A percentile compares a stretch with the other conserved stretches of the same genome.
These are phyloP conservation scores for Lasiodiplodia theobromae DNA, from an alignment of 2,329 filamentous ascomycete genomes.

Conservation along the genomic window DNA sequence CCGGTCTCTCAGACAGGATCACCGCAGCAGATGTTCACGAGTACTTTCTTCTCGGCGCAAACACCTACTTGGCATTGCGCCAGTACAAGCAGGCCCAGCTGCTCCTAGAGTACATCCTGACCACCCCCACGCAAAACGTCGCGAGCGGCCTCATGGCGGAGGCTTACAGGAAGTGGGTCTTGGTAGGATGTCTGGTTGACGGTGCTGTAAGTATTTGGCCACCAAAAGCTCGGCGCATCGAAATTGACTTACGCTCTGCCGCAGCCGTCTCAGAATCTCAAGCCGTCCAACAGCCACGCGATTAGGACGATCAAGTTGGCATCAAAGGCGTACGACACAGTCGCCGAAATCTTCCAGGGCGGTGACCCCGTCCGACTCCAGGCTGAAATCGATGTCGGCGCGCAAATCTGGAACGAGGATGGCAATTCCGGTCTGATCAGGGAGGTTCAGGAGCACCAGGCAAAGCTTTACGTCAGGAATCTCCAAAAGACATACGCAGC, in stretches of 20 bases:
- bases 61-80: slow-evolving; percentile 54
- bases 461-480: slow-evolving; percentile 76
- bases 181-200: slow-evolving; percentile 75
- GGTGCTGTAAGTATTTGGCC: slow-evolving; percentile 62
- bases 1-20: slow-evolving; percentile 64
- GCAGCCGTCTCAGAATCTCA: slow-evolving; percentile 60
- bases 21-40: slow-evolving; percentile 61
- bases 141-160: slow-evolving; percentile 83
- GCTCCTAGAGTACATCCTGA: slow-evolving; percentile 61
- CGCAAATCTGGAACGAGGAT: slow-evolving; percentile 71
- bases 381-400: slow-evolving; percentile 67
- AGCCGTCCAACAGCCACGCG: slow-evolving; percentile 60
- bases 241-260: not conserved
- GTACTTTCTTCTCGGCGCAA: slow-evolving; percentile 59
- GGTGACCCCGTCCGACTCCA: slow-evolving; percentile 66
- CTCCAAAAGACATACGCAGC: slow-evolving; percentile 76
- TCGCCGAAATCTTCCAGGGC: slow-evolving; percentile 73
- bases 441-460: slow-evolving; percentile 74
- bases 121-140: slow-evolving; percentile 69
- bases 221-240: too few relatives aligned
- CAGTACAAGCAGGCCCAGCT: slow-evolving; percentile 53
- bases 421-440: slow-evolving; percentile 74
- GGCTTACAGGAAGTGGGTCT: slow-evolving; percentile 89
- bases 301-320: slow-evolving; percentile 65
- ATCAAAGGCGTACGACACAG: slow-evolving; percentile 72